These are phyloP conservation scores for Pythium phragmitis DNA, from an alignment of 352 stramenopile species.

Conservation along the genomic window DNA sequence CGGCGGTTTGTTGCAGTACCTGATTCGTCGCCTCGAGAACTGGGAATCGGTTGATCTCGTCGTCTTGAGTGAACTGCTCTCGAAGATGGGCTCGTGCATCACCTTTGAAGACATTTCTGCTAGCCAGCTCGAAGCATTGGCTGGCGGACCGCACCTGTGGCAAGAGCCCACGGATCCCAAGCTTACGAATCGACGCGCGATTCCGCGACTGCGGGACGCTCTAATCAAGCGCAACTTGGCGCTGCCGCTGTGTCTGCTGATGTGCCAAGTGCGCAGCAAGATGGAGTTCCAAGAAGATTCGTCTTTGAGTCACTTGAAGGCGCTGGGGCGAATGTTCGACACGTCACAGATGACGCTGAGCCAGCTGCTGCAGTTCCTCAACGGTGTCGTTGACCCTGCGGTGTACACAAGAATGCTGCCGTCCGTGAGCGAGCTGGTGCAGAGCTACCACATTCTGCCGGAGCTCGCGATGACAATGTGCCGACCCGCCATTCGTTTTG, in stretches of 20 bases:
- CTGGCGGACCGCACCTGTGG: slow-evolving; percentile 76
- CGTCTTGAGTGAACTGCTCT: slow-evolving; percentile 86
- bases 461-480: slow-evolving; percentile 81
- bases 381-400: slow-evolving; percentile 64
- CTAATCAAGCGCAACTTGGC: slow-evolving; percentile 80
- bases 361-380: slow-evolving; percentile 85
- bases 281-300: slow-evolving; percentile 81
- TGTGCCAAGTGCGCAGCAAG: slow-evolving; percentile 83
- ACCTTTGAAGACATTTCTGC: slow-evolving; percentile 85
- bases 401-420: slow-evolving; percentile 77
- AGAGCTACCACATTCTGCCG: slow-evolving; percentile 69
- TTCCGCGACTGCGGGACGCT: slow-evolving; percentile 78
- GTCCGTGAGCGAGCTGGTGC: slow-evolving; percentile 55
- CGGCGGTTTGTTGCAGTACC: slow-evolving; percentile 87
- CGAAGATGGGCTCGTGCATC: slow-evolving; percentile 86
- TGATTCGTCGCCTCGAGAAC: slow-evolving; percentile 86
- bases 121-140: slow-evolving; percentile 80
- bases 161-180: slow-evolving; percentile 79
- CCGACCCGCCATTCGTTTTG: slow-evolving; percentile 73
- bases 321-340: slow-evolving; percentile 78
- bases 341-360: slow-evolving; percentile 84
- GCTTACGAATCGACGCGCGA: slow-evolving; percentile 80
- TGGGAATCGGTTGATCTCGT: slow-evolving; percentile 86
- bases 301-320: slow-evolving; percentile 63
- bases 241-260: slow-evolving; percentile 72